Base-by-base conservation (phyloP, 2,329 filamentous ascomycete species). In the Pyrenophora graminea region DNA sequence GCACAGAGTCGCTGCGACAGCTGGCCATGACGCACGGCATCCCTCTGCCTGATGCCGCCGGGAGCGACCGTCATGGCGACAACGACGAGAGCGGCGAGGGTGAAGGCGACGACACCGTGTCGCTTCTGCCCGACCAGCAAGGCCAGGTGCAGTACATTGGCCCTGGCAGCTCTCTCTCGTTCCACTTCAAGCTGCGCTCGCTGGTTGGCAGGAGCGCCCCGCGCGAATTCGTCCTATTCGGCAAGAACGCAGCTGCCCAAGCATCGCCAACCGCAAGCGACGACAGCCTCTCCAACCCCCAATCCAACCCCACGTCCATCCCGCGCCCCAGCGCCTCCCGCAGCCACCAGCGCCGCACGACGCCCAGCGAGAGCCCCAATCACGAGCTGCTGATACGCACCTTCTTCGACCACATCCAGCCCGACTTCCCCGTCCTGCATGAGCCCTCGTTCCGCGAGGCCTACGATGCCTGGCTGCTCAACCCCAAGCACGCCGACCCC, bases 101-200 rank as follows among this genome's bases (percentile, higher is more conserved):
- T 7, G 69, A 70, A n/a, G 61, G 58, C 15, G 73, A 75, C 17
- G 71, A 75, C 43, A 58, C 66, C 30, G 51, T 73, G 43, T 67
- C 69, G 27, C 56, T 71, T 18, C 63, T 77, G 15, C 75, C 70
- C 4, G 75, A 78, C 56, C 74, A 75, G 58, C 75, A 77, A 48
- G 75, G 75, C 6, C 75, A 77, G 60, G 72, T 69, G 32, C 75
- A 78, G 58, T 78, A 76, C 58, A 77, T 77, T 53, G 76, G 75
- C 1, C 74, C 72, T 1, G 67, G 69, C 34, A 76, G 74, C 63
- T 76, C 73, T 33, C 76, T 76, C 45, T 64, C 71, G 3, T 77
- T 78, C 57, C 73, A 77, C 49, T 57, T 76, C 32, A 74, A 74
- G 56, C 64, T 77, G 41, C 70, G 74, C 17, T 61, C 67, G 2